Conservation (phyloP, 129 eudicot species). For the Saposhnikovia divaricata region DNA sequence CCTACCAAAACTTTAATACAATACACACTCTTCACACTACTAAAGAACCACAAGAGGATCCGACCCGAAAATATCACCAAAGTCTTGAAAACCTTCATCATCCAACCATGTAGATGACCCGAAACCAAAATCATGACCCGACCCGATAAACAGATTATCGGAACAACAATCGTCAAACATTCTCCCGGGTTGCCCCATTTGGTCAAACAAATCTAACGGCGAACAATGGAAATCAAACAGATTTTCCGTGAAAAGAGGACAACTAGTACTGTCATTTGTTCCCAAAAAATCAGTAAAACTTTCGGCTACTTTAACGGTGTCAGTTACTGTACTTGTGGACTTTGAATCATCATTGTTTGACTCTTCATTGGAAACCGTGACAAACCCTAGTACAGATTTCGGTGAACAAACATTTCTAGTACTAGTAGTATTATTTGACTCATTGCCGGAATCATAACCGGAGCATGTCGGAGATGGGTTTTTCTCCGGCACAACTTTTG, state of each 20-base stretch:
- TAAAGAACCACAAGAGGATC: conserved; percentile 75
- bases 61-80: conserved; percentile 86
- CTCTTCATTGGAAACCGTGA: conserved; percentile 24
- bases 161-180: conserved; percentile 22
- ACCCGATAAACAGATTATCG: conserved; percentile 17
- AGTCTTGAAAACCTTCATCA: conserved; percentile 57
- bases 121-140: conserved; percentile 25
- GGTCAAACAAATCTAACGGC: conserved; percentile 50
- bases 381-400: conserved; percentile 56
- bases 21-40: not conserved
- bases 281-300: conserved; percentile 32
- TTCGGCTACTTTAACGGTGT: conserved; percentile 19
- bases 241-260: conserved; percentile 29
- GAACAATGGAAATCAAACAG: conserved; percentile 39
- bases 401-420: conserved; percentile 30
- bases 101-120: conserved; percentile 34
- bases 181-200: conserved; percentile 14
- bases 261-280: conserved; percentile 5
- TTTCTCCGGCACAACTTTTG: conserved; percentile 8
- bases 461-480: conserved; percentile 25
- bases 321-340: conserved; percentile 14
- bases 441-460: conserved; percentile 51
- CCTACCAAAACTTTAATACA: not conserved
- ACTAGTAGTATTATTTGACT: conserved; percentile 21
- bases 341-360: not conserved